A percentile compares a stretch with the other conserved stretches of the same genome.
Evolutionary conservation across 768 basidiomycete species (phyloP).

Genomic region (button mushroom (Agaricus bisporus)): DNA sequence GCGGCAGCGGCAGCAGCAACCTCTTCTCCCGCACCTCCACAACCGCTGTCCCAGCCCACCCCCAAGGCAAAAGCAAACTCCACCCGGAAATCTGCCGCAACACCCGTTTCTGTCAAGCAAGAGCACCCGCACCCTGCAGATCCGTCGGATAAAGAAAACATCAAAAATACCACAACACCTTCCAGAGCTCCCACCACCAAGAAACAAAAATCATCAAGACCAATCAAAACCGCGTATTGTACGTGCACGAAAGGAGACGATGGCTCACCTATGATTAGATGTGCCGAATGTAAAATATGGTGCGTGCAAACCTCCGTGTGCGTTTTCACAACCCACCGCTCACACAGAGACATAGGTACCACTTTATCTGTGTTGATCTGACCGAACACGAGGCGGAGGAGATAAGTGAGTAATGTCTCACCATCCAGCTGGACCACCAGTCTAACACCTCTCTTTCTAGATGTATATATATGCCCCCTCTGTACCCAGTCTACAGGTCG

Average conservation of each 20-base stretch:
- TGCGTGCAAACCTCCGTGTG: conserved; percentile 23
- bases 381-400: conserved; percentile 62
- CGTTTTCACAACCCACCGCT: conserved; percentile 1
- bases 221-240: conserved; percentile 39
- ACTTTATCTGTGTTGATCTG: conserved; percentile 72
- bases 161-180: conserved; percentile 15
- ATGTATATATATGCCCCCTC: conserved; percentile 47
- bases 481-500: conserved; percentile 58
- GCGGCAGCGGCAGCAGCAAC: conserved; percentile 18
- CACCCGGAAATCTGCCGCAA: conserved; percentile 6
- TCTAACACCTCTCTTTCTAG: conserved; percentile 27
- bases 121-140: background rate
- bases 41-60: conserved; percentile 2
- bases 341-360: conserved; percentile 50
- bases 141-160: conserved; percentile 23
- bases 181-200: conserved; percentile 7
- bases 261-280: conserved; percentile 77
- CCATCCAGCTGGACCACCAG: conserved; percentile 1
- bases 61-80: conserved; percentile 10
- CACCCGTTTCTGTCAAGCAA: conserved; percentile 1
- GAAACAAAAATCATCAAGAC: conserved; percentile 13
- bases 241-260: conserved; percentile 65
- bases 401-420: conserved; percentile 53
- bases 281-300: conserved; percentile 71
- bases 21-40: conserved; percentile 9